These are phyloP conservation scores for Pelargonium cotyledonis DNA, from an alignment of 441 rosid species.

Conservation along the genomic window DNA sequence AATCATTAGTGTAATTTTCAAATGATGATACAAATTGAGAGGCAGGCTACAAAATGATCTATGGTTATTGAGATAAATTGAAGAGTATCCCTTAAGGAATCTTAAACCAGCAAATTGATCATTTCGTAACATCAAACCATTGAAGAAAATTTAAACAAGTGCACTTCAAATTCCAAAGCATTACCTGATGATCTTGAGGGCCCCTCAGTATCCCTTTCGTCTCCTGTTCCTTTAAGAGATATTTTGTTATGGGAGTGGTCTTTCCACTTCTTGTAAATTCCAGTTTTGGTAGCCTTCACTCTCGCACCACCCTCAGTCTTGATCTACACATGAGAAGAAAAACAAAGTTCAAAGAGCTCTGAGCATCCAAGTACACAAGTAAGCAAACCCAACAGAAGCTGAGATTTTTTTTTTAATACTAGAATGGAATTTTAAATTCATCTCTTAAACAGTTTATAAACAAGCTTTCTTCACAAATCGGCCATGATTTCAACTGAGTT, in stretches of 20 bases:
- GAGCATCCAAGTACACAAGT: background rate
- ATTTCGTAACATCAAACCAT: background rate
- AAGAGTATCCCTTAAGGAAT: too few relatives aligned
- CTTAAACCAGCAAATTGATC: too few relatives aligned
- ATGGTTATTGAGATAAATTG: background rate
- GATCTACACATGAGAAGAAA: constrained; percentile 36
- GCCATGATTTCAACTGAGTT: constrained; percentile 9
- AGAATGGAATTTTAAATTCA: background rate
- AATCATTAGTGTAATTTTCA: background rate
- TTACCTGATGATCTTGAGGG: constrained; percentile 46
- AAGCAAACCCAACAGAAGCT: background rate
- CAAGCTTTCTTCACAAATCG: background rate
- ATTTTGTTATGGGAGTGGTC: constrained; percentile 57
- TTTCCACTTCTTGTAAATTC: constrained; percentile 89
- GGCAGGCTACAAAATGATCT: background rate
- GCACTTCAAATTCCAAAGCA: constrained; percentile 2
- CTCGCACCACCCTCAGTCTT: constrained; percentile 90
- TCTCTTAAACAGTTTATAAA: background rate
- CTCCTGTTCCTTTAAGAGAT: constrained; percentile 39
- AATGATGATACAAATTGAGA: background rate
- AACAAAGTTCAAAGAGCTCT: constrained; percentile 8
- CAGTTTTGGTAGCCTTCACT: constrained; percentile 60
- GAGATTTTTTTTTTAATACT: background rate
- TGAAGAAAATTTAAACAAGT: background rate
- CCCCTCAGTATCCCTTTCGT: constrained; percentile 41